Base-by-base conservation (phyloP, 2,329 filamentous ascomycete genomes). In the Diaporthe sp. region DNA sequence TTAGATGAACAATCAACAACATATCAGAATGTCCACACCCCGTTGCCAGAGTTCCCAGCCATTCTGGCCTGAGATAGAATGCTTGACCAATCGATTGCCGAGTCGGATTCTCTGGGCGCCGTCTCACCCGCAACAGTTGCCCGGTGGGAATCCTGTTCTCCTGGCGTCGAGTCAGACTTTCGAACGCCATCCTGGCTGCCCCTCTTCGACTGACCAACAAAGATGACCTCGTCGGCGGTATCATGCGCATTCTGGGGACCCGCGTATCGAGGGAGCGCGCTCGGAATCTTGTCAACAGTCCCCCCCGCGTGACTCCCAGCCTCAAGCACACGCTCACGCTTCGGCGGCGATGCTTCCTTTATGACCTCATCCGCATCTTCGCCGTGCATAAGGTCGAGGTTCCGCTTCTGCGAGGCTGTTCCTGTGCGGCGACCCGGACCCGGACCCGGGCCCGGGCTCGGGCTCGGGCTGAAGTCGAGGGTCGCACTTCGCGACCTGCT, bases 381-480 rank as follows among this genome's bases (percentile, higher is more conserved):
- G 7, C 65, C 46, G 10, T 73, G 71, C 71, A 73, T 65, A 7
- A 28, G 42, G 13, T 67, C 71, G 6, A 73, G 60, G 4, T 46
- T 65, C 2, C 71, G 58, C 46, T 73, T 73, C 17, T 37, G 71
- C 19, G 25, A 37, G 3, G 25, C n/a, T 25, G 58, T 6, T 4
- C 37, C 2, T n/a, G 42, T 17, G n/a, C 9, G 46, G 46, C 28
- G 46, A 3, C 25, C 28, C 1, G 61, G 46, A 12, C 19, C 3
- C 3, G 67, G 65, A 10, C 70, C 37, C 8, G 49, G 72, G 51
- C 72, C 73, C 28, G 28, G 28, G 28, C 28, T 65, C 2, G 60
- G 49, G 15, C 70, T 53, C 9, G 49, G 72, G 51, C 72, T 76
- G 17, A 55, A 60, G 42, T 34, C 72, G 5, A 76, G 57, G 0